Base-by-base conservation (phyloP, 1,284 basidiomycete species). In the Ceratobasidium sp. region DNA sequence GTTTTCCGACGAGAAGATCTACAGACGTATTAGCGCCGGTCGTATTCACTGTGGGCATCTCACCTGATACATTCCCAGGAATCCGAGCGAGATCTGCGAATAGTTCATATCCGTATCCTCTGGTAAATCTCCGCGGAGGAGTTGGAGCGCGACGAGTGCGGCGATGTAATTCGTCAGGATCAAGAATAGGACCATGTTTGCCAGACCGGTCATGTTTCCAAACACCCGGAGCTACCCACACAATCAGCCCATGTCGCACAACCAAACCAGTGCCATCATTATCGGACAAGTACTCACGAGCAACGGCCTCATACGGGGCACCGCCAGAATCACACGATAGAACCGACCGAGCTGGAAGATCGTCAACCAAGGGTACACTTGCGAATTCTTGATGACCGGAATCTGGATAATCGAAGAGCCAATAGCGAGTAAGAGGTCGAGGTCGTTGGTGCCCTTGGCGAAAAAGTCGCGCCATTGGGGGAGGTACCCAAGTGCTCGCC, bases 121-220 rank as follows among this genome's bases (percentile, higher is more conserved):
- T 17, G 79, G 77, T 72, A 96, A 82, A 76, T 98, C 93, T 0
- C 96, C 96, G 22, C 94, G 88, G 34, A 92, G 77, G 32, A 91
- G 78, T 75, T 92, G 91, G 17, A 91, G 84, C 17, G 87, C 87
- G 68, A 96, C 85, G 29, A 99, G 82, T 0, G 95, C 92, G 0
- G 90, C 90, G 42, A 98, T 83, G 73, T 91, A 91, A 77, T 95
- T 97, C 80, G 96, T 89, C 70, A 97, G 80, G 70, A 98, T 80
- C 29, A 99, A 84, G 82, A 99, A 98, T 42, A 96, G 78, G 15
- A 93, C 87, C 94, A 98, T 98, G 84, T 98, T 98, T 34, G 87
- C 83, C 38, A 99, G 82, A 80, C 94, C 95, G 71, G 90, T 90
- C 82, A 98, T 88, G 77, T 94, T 96, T 31, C 96, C 95, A 73